Percentiles rank a stretch among this genome's conserved stretches.
Conservation (phyloP, 2,329 filamentous ascomycete genomes). For the Alternaria sp. region DNA sequence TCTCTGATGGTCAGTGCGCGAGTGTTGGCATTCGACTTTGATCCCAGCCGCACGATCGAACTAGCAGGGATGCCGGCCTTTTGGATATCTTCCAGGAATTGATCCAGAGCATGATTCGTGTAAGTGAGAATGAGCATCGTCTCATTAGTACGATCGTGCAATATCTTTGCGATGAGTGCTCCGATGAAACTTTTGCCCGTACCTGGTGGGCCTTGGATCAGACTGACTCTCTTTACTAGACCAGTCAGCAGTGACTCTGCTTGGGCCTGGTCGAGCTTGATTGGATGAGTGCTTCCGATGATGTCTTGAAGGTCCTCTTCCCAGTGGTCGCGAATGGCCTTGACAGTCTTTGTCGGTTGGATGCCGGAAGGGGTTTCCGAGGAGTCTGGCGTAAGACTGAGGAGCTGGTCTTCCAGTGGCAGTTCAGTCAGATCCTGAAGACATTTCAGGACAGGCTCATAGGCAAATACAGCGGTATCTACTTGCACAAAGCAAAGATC, state of each 20-base stretch:
- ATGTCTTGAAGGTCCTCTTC: conserved; percentile 25
- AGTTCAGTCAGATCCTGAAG: conserved; percentile 64
- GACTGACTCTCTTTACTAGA: conserved; percentile 60
- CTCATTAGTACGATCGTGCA: conserved; percentile 58
- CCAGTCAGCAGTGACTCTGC: conserved; percentile 61
- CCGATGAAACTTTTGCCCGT: conserved; percentile 81
- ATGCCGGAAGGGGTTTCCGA: conserved; percentile 31
- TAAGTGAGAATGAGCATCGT: conserved; percentile 70
- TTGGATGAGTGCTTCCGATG: conserved; percentile 22
- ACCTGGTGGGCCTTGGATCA: conserved; percentile 78
- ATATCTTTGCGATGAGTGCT: conserved; percentile 60
- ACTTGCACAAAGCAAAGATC: conserved; percentile 63
- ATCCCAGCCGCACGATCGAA: conserved; percentile 67
- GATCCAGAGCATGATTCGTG: conserved; percentile 62
- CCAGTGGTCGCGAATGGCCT: conserved; percentile 24
- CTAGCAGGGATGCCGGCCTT: conserved; percentile 60
- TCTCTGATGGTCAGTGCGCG: conserved; percentile 55
- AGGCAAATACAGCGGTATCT: conserved; percentile 71
- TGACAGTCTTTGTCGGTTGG: conserved; percentile 30
- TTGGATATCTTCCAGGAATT: conserved; percentile 66
- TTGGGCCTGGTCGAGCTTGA: conserved; percentile 62
- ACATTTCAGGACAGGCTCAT: conserved; percentile 68
- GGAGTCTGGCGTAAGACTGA: conserved; percentile 42
- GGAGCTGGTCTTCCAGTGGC: conserved; percentile 61
- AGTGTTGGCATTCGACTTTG: conserved; percentile 62